Base-by-base conservation (phyloP, 163 green algal species). In the Prototheca wickerhamii region DNA sequence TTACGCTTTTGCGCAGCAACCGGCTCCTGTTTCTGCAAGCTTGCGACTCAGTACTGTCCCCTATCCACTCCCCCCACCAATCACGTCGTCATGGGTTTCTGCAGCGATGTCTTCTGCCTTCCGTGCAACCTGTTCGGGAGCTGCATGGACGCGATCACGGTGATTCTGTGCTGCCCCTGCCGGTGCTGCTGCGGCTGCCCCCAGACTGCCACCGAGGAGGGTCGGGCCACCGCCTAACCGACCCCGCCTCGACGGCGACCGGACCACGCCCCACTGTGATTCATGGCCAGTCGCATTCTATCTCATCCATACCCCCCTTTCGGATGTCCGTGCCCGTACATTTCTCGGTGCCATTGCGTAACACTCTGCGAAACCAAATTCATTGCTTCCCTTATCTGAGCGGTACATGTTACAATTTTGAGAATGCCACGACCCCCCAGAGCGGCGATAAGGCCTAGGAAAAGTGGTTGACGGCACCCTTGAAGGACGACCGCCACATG, bases 401-500 rank as follows among this genome's bases (percentile, higher is more conserved):
- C n/a, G n/a, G n/a, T n/a, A n/a, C n/a, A n/a, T n/a, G n/a, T n/a
- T n/a, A n/a, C n/a, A n/a, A n/a, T n/a, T n/a, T n/a, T n/a, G n/a
- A n/a, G n/a, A n/a, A n/a, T n/a, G n/a, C n/a, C n/a, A n/a, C n/a
- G n/a, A n/a, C n/a, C n/a, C n/a, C n/a, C n/a, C n/a, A n/a, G n/a
- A n/a, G n/a, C n/a, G n/a, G n/a, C n/a, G n/a, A n/a, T n/a, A n/a
- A n/a, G n/a, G n/a, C n/a, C n/a, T n/a, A 64, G 18, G 58, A 35
- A 29, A 75, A 79, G 74, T 92, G 87, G 31, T 60, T 80, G 58
- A 76, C 62, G 4, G 87, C 83, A 55, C 82, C 76, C 23, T 82
- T 80, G 67, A 89, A 95, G n/a, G 66, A 79, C 30, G 73, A 69
- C 12, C 78, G 68, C 70, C 82, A 86, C 81, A 92, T 84, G 65